Base-by-base conservation (phyloP, 2,329 filamentous ascomycete genomes). In the Aotearoamyces nothofagi region DNA sequence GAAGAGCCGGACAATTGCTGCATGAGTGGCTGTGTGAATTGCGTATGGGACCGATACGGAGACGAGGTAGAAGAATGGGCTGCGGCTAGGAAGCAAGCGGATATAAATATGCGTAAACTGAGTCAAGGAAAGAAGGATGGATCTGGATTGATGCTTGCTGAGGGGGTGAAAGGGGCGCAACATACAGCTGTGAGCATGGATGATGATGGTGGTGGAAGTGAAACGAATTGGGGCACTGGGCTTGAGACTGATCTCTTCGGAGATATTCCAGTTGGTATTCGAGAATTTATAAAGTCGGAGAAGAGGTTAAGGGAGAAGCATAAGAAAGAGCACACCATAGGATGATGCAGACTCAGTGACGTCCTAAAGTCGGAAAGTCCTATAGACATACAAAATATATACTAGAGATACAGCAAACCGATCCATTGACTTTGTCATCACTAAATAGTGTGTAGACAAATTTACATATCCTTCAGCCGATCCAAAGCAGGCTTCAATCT, bases 21-120 rank as follows among this genome's bases (percentile, higher is more conserved):
- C 56, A 98, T 98, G 90, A 90, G 81, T 47, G 90, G 90, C 3
- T 98, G 90, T 50, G 87, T 93, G 27, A 86, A 96, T 52, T 98
- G 90, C 52, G 90, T 96, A 3, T 96, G 86, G 86, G 86, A 94
- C 44, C 63, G 72, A 30, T 96, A 76, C 53, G 68, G 86, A 6
- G 87, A 98, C 40, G 90, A 96, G 29, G 65, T 96, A 55, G 86
- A 96, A 52, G 79, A 81, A 33, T 96, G 84, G 82, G 78, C 75
- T 4, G 57, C 60, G 9, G 66, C 72, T 33, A 69, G 66, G 19
- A 57, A 61, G 4, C 66, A 77, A 45, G 83, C 82, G 1, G 66
- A 74, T 42, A 48, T 48, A 19, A 63, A 64, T 24, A 42, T 75
- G 34, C 48, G 34, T 51, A 56, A 24, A 47, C 5, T 7, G 5